Base-by-base conservation (phyloP, 169 alveolate species). In the Plasmodium coatneyi region DNA sequence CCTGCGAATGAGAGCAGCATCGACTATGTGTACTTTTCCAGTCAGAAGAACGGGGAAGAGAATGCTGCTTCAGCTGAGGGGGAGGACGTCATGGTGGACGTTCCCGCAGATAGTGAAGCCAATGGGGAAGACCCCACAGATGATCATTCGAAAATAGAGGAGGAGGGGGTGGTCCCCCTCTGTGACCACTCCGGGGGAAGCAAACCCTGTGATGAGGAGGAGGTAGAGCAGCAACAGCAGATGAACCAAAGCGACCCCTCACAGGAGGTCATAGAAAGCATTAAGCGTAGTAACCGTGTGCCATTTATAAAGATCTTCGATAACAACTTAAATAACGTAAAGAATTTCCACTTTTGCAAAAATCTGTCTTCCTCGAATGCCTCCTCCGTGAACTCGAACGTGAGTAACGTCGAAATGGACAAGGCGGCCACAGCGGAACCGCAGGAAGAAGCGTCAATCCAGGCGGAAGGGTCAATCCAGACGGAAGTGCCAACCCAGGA, bases 281-380 rank as follows among this genome's bases (percentile, higher is more conserved):
- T 66, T 10, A 56, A 49, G 34, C 34, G 41, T 16, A 70, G 28
- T 41, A 52, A 43, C 9, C 39, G 36, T 16, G 41, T 66, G 12
- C 92, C 92, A 22, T 84, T 84, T 84, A 49, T 84, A 84, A 72
- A 34, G 41, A 54, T 84, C 30, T 43, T 84, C 5, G 49, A 84
- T 72, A 41, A 19, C 19, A 84, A 43, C 28, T 72, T 84, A 5
- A 84, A 32, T n/a, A 84, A 72, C 39, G 30, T 22, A 16, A 84
- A 84, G 25, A 84, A 84, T 84, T 84, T 72, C 22, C 72, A 84
- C 43, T 84, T 84, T 74, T 84, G 83, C 30, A 84, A 84, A 84
- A 84, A 80, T 22, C 19, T 84, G 41, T 74, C 92, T 0, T 83
- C 80, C 32, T 84, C 92, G 41, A 84, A 74, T 52, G 22, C 54